Base-by-base conservation (phyloP, 805 yeast species). In the Saturnispora mendoncae region DNA sequence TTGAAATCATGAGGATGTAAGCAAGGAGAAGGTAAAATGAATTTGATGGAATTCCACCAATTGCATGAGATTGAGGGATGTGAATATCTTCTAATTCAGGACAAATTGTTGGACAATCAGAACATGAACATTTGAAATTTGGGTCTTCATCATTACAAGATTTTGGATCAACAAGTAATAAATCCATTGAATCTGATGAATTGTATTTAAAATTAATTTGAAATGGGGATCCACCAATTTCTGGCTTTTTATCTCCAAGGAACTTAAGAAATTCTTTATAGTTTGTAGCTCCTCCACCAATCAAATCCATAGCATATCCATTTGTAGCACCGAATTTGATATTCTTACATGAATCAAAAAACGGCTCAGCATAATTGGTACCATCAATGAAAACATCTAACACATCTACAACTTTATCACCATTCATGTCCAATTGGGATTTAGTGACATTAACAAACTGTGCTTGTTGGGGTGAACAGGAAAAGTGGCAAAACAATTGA, bases 221-320 rank as follows among this genome's bases (percentile, higher is more conserved):
- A 57, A 90, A 86, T 0, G 97, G 97, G 0, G 95, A 85, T 0
- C 98, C 98, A 1, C 97, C 97, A 4, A 90, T 66, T 52, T 85
- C 50, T 0, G 97, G 97, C 58, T 90, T 88, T 51, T 86, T 94
- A 57, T 90, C 97, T 10, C 97, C 97, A 39, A 92, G 61, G 55
- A 90, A 92, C 61, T 87, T 83, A 50, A 90, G 65, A 56, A 90
- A 90, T 41, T 76, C 76, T 25, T 66, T 51, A 58, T 76, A 84
- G 51, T 78, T 74, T 41, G 68, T 71, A 2, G 97, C 97, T 2
- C 97, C 97, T n/a, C 98, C 98, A 6, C 98, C 98, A 32, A 90
- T 80, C 31, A 90, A 68, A 56, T 90, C 97, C 97, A 90, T 87
- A 8, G 96, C 97, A 53, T 73, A 84, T 2, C 97, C 96, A 60